Evolutionary conservation across 345 rosid genomes (phyloP).

Genomic region (Brassica rapa): DNA sequence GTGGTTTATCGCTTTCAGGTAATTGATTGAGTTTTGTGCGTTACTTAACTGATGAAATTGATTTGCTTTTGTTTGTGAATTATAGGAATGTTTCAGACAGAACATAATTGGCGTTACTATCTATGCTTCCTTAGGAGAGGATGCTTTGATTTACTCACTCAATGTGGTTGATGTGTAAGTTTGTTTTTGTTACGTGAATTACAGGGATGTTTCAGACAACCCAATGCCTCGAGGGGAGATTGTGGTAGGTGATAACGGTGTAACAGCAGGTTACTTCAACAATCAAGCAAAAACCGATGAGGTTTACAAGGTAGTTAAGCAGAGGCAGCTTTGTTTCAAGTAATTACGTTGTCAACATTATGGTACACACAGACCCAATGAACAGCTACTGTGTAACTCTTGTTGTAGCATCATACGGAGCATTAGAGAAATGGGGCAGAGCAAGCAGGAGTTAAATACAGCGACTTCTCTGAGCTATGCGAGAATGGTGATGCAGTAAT

Average conservation of each 20-base stretch:
- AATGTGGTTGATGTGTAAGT: constrained; percentile 60
- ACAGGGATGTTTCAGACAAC: constrained; percentile 47
- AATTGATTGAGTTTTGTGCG: background rate
- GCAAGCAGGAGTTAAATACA: constrained; percentile 52
- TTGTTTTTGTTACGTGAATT: background rate
- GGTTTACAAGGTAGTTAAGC: constrained; percentile 66
- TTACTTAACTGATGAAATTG: constrained; percentile 7
- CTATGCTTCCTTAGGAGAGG: constrained; percentile 92
- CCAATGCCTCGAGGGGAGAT: constrained; percentile 95
- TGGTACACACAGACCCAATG: constrained; percentile 73
- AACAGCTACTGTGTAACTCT: constrained; percentile 73
- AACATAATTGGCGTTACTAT: constrained; percentile 72
- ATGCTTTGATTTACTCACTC: constrained; percentile 76
- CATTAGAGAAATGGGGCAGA: constrained; percentile 78
- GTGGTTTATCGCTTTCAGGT: constrained; percentile 91
- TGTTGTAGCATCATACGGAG: constrained; percentile 60
- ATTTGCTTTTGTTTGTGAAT: background rate
- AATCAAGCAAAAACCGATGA: constrained; percentile 72
- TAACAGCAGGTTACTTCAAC: constrained; percentile 80
- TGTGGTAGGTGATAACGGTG: constrained; percentile 74
- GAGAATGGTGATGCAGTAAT: constrained; percentile 54
- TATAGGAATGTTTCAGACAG: constrained; percentile 89
- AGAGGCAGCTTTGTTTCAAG: constrained; percentile 65
- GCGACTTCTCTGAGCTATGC: constrained; percentile 59
- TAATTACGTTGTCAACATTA: constrained; percentile 62